Conservation (phyloP, 495 filamentous ascomycete genomes). For the Annulohypoxylon bovei region DNA sequence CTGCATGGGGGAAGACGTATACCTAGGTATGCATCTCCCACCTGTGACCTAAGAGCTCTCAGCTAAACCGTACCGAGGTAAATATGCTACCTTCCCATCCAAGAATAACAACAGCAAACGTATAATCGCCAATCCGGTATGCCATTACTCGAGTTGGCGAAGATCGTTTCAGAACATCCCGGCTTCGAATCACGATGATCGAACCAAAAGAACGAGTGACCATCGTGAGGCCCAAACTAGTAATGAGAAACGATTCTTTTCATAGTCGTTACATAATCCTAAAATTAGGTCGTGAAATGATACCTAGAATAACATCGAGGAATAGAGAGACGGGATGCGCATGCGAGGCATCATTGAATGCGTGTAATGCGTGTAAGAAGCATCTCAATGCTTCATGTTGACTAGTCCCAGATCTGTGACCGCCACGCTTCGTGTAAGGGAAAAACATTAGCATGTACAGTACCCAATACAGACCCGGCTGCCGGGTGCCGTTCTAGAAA, state of each 20-base stretch:
- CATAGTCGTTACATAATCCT: neutral
- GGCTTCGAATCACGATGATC: conserved; percentile 20
- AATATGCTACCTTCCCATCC: conserved; percentile 33
- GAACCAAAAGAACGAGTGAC: conserved; percentile 11
- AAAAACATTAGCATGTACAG: neutral
- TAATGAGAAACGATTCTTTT: conserved; percentile 2
- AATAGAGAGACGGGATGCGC: neutral
- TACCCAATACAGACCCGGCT: conserved; percentile 6
- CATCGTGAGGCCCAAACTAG: conserved; percentile 1
- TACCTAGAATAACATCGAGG: neutral
- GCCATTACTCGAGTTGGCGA: neutral
- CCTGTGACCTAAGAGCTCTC: conserved; percentile 2
- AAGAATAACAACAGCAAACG: conserved; percentile 19
- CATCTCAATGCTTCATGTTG: neutral
- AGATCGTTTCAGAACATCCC: conserved; percentile 4
- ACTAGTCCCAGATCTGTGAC: conserved; percentile 26
- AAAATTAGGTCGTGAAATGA: neutral
- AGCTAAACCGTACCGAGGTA: conserved; percentile 11
- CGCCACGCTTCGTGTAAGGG: conserved; percentile 10
- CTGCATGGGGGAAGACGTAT: conserved; percentile 23
- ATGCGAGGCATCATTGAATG: neutral
- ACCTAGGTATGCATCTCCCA: neutral
- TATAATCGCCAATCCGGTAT: conserved; percentile 25
- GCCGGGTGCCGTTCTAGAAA: conserved; percentile 29
- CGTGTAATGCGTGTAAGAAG: neutral